A percentile compares a stretch with the other conserved stretches of the same genome.
phyloP scores from a whole-genome alignment of 495 filamentous ascomycete genomes.

The Tuber calosporum region DNA sequence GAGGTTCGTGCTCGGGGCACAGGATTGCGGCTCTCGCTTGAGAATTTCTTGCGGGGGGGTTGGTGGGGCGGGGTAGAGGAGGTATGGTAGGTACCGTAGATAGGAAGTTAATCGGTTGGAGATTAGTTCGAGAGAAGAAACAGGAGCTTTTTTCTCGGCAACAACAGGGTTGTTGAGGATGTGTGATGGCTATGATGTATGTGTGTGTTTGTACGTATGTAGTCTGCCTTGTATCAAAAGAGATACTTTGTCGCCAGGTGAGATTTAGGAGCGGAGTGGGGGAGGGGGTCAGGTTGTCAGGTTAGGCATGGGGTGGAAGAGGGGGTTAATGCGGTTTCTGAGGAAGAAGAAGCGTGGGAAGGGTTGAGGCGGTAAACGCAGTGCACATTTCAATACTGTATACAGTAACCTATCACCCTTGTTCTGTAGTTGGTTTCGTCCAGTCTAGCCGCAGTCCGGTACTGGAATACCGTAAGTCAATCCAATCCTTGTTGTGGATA shows the following conservation, averaged over 20 bases:
- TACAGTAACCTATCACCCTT: too few relatives aligned
- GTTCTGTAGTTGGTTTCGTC: not conserved
- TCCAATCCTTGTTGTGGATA: not conserved
- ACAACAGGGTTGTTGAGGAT: not conserved
- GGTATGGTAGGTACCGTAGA: not conserved
- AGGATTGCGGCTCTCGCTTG: not conserved
- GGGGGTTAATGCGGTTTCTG: not conserved
- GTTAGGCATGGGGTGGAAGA: not conserved
- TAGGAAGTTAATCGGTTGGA: not conserved
- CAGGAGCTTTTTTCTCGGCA: not conserved
- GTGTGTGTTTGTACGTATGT: not conserved
- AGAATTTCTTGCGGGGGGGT: not conserved
- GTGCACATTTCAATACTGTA: too few relatives aligned
- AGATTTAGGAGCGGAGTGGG: not conserved
- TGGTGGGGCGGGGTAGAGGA: not conserved
- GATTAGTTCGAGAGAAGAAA: not conserved
- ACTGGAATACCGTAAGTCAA: not conserved
- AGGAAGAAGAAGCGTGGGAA: not conserved
- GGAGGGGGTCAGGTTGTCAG: not conserved
- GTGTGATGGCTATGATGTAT: not conserved
- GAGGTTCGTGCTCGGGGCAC: not conserved
- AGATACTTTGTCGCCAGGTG: not conserved
- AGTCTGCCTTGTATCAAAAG: slow-evolving; percentile 2
- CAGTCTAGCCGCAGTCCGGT: not conserved
- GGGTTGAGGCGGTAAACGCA: not conserved